phyloP scores from a whole-genome alignment of 1,139 yeast species.

The Sugiyamaella pinicola region DNA sequence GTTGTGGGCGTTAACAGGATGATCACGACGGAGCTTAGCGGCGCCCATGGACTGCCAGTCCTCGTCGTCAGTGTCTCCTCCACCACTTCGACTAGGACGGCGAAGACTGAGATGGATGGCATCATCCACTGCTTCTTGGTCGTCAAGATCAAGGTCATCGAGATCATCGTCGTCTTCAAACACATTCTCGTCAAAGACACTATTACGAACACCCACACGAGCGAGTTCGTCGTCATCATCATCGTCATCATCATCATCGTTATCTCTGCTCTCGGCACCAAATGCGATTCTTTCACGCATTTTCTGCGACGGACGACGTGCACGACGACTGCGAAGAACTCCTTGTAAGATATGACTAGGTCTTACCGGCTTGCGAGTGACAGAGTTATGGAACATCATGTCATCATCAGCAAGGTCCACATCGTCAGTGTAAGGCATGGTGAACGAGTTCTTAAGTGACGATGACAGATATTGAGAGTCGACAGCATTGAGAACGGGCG shows the following conservation, averaged over 20 bases:
- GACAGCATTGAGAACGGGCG: constrained; percentile 32
- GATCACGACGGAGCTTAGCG: constrained; percentile 42
- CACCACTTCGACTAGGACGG: constrained; percentile 19
- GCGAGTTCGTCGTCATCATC: constrained; percentile 27
- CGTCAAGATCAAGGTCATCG: constrained; percentile 16
- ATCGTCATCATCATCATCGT: constrained; percentile 25
- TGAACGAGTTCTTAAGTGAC: constrained; percentile 18
- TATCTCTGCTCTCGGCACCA: constrained; percentile 25
- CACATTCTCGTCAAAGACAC: constrained; percentile 30
- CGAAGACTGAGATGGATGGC: constrained; percentile 19
- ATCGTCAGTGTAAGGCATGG: constrained; percentile 48
- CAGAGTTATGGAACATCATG: constrained; percentile 39
- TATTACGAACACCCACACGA: constrained; percentile 15
- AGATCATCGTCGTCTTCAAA: constrained; percentile 41
- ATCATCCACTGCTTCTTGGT: constrained; percentile 21
- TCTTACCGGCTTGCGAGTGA: constrained; percentile 12
- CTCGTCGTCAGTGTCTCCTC: constrained; percentile 80
- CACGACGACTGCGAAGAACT: constrained; percentile 16
- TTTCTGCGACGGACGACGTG: constrained; percentile 20
- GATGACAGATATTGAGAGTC: constrained; percentile 21
- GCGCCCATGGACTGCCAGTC: constrained; percentile 95
- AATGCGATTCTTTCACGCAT: constrained; percentile 22
- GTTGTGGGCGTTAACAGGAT: neutral
- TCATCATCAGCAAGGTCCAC: constrained; percentile 46
- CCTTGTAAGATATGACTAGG: constrained; percentile 18